A percentile compares a stretch with the other conserved stretches of the same genome.
These are phyloP conservation scores for Galerina sulciceps DNA, from an alignment of 768 basidiomycete genomes.

Conservation along the genomic window DNA sequence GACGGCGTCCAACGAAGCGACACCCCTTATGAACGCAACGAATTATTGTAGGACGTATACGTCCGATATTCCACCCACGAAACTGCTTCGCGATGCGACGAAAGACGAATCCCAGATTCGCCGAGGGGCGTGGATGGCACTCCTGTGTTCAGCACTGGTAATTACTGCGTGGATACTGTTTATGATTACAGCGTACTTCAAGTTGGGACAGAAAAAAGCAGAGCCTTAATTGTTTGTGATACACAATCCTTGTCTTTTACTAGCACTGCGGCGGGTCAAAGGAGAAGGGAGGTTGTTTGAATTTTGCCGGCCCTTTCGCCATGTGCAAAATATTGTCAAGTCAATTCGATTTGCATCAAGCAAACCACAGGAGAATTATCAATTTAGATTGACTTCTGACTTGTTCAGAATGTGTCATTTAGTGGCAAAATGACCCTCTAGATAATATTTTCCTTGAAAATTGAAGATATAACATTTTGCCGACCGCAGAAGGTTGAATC, in stretches of 20 bases:
- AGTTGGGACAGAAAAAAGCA: constrained; percentile 39
- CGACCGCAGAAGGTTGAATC: no score
- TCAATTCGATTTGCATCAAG: no score
- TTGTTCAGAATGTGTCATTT: no score
- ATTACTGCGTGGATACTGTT: constrained; percentile 66
- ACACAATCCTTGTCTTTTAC: neutral
- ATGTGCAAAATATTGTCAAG: no score
- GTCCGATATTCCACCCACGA: neutral
- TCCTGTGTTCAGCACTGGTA: constrained; percentile 45
- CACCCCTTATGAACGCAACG: constrained; percentile 3
- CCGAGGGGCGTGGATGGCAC: constrained; percentile 56
- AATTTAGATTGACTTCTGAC: no score
- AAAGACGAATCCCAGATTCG: constrained; percentile 34
- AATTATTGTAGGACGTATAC: neutral
- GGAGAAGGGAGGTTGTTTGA: no score
- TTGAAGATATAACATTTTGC: no score
- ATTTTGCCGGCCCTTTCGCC: no score
- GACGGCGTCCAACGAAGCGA: constrained; percentile 17
- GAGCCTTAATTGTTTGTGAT: neutral
- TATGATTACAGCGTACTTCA: constrained; percentile 61
- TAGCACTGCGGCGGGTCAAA: no score
- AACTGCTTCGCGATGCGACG: neutral
- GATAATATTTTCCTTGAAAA: no score
- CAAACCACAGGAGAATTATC: no score
- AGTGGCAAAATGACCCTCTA: no score